Evolutionary conservation across 345 rosid genomes (phyloP).

Genomic region (Balakata baccata): DNA sequence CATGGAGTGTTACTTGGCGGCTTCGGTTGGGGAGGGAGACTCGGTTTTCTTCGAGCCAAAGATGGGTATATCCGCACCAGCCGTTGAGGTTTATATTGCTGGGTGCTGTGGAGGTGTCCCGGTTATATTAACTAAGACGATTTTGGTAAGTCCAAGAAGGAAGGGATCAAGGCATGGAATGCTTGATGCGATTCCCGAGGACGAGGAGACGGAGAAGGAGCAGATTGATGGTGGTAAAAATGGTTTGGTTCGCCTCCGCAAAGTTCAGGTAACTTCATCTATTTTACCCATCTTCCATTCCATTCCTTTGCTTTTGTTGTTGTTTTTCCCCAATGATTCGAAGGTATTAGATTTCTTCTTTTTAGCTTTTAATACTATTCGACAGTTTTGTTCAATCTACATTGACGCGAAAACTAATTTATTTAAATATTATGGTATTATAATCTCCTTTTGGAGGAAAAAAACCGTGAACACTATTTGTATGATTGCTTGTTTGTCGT

Average conservation of each 20-base stretch:
- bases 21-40: slow-evolving; percentile 36
- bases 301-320: not conserved
- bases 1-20: slow-evolving; percentile 68
- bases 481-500: slow-evolving; percentile 7
- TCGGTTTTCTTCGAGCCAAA: slow-evolving; percentile 59
- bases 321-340: too few relatives aligned
- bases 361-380: not conserved
- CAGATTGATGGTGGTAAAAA: slow-evolving; percentile 18
- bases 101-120: slow-evolving; percentile 86
- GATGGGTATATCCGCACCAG: slow-evolving; percentile 60
- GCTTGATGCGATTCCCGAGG: slow-evolving; percentile 86
- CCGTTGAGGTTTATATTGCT: slow-evolving; percentile 79
- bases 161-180: slow-evolving; percentile 48
- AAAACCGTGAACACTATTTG: too few relatives aligned
- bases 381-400: not conserved
- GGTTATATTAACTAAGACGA: slow-evolving; percentile 77
- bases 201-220: slow-evolving; percentile 67
- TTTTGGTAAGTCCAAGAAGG: slow-evolving; percentile 64
- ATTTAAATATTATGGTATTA: not conserved
- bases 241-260: slow-evolving; percentile 40
- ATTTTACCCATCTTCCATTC: not conserved
- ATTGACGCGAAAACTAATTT: not conserved
- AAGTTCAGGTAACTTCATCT: slow-evolving; percentile 47
- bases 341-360: not conserved
- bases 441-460: too few relatives aligned